phyloP scores from a whole-genome alignment of 352 stramenopile genomes.

The Phytophthora chlamydospora region DNA sequence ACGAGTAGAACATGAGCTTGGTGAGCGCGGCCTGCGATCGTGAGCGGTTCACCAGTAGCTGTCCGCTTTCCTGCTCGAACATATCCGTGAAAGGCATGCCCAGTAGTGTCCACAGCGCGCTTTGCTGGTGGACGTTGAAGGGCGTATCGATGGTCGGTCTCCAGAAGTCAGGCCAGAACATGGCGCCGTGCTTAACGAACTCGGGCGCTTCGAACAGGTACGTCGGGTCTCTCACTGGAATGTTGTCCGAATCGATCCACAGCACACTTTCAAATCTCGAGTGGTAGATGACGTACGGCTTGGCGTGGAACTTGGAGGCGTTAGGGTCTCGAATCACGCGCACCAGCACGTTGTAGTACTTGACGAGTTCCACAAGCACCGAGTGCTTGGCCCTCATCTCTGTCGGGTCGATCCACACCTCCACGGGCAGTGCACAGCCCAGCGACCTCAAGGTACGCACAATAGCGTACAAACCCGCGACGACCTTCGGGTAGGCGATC shows the following conservation, averaged over 20 bases:
- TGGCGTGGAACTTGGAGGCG: slow-evolving; percentile 77
- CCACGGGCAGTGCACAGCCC: slow-evolving; percentile 56
- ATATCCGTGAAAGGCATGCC: slow-evolving; percentile 89
- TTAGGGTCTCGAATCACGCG: slow-evolving; percentile 63
- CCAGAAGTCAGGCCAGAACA: slow-evolving; percentile 91
- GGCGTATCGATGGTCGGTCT: slow-evolving; percentile 56
- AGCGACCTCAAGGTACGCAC: slow-evolving; percentile 56
- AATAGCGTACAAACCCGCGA: slow-evolving; percentile 75
- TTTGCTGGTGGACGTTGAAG: slow-evolving; percentile 82
- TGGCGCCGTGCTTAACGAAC: slow-evolving; percentile 62
- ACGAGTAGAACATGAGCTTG: slow-evolving; percentile 86
- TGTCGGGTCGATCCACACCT: slow-evolving; percentile 62
- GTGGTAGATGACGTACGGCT: slow-evolving; percentile 82
- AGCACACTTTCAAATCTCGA: slow-evolving; percentile 77
- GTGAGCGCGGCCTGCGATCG: slow-evolving; percentile 44
- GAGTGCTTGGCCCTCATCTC: slow-evolving; percentile 70
- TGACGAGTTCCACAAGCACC: slow-evolving; percentile 57
- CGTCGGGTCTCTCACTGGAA: slow-evolving; percentile 76
- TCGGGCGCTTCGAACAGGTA: slow-evolving; percentile 79
- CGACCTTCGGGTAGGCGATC: slow-evolving; percentile 71
- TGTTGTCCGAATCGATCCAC: slow-evolving; percentile 86
- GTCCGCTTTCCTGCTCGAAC: slow-evolving; percentile 86
- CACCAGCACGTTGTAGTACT: slow-evolving; percentile 60
- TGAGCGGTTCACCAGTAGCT: slow-evolving; percentile 72
- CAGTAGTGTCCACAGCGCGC: slow-evolving; percentile 67